phyloP scores from a whole-genome alignment of 306 rosid genomes.

The Pterocarpus macrocarpus region DNA sequence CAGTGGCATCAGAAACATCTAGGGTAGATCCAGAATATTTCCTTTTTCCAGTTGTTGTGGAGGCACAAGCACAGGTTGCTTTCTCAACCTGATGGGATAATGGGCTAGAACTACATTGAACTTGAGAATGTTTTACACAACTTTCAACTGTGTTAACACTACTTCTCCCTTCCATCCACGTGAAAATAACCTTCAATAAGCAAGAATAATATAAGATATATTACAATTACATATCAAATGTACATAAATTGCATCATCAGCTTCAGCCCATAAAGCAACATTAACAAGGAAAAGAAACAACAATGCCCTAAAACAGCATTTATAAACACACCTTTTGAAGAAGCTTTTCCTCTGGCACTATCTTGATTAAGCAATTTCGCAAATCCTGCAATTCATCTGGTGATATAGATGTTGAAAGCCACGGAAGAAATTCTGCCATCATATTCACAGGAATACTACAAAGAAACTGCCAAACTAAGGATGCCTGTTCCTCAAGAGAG shows the following conservation, averaged over 20 bases:
- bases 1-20: conserved; percentile 65
- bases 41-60: conserved; percentile 77
- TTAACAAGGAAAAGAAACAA: conserved; percentile 30
- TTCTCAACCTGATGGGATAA: conserved; percentile 57
- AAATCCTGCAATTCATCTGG: conserved; percentile 85
- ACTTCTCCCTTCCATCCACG: conserved; percentile 85
- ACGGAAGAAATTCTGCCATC: conserved; percentile 94
- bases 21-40: conserved; percentile 69
- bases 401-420: conserved; percentile 90
- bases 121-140: conserved; percentile 59
- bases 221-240: conserved; percentile 36
- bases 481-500: conserved; percentile 89
- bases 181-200: conserved; percentile 84
- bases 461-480: conserved; percentile 95
- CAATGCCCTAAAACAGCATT: conserved; percentile 29
- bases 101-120: conserved; percentile 58
- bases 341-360: conserved; percentile 96
- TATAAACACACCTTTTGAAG: conserved; percentile 82
- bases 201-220: conserved; percentile 37
- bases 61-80: conserved; percentile 66
- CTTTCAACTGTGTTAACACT: conserved; percentile 49
- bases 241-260: conserved; percentile 37
- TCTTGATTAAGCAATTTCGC: conserved; percentile 74
- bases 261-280: conserved; percentile 21
- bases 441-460: conserved; percentile 98